Conservation (phyloP, 176 grass and related monocot genomes). For the Poa pratensis region DNA sequence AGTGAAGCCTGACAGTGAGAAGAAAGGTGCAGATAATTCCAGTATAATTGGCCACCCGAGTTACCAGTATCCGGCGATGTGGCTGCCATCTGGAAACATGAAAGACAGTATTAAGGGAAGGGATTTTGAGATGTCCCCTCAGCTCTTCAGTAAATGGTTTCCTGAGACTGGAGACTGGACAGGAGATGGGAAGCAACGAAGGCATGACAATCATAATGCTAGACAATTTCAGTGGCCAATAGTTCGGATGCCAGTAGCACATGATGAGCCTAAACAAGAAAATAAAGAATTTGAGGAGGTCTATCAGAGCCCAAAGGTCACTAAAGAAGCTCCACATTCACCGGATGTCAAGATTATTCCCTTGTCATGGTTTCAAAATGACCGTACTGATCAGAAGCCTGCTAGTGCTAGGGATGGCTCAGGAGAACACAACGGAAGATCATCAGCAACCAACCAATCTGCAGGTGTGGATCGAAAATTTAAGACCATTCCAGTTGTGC, state of each 20-base stretch:
- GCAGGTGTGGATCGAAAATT: constrained; percentile 1
- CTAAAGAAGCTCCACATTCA: constrained; percentile 50
- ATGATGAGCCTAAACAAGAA: constrained; percentile 44
- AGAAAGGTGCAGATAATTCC: constrained; percentile 18
- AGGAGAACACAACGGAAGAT: constrained; percentile 26
- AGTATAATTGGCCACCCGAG: constrained; percentile 50
- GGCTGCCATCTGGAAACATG: constrained; percentile 36
- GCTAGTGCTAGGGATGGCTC: constrained; percentile 11
- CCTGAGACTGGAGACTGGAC: constrained; percentile 34
- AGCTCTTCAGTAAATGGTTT: constrained; percentile 43
- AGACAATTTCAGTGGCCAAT: constrained; percentile 63
- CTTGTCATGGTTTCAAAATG: constrained; percentile 65
- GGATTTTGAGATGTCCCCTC: constrained; percentile 37
- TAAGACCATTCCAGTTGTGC: constrained; percentile 38
- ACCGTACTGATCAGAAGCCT: constrained; percentile 42
- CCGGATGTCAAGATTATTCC: constrained; percentile 77
- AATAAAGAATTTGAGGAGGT: constrained; percentile 50
- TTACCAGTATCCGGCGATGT: constrained; percentile 43
- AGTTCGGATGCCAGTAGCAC: constrained; percentile 63
- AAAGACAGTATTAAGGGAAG: constrained; percentile 33
- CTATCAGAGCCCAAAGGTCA: constrained; percentile 22
- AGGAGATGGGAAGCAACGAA: constrained; percentile 40
- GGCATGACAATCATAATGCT: constrained; percentile 19
- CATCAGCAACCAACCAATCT: not conserved
- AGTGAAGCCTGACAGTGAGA: constrained; percentile 47